Evolutionary conservation across 2,329 filamentous ascomycete genomes (phyloP).

Genomic region (Epichloe brachyelytri): DNA sequence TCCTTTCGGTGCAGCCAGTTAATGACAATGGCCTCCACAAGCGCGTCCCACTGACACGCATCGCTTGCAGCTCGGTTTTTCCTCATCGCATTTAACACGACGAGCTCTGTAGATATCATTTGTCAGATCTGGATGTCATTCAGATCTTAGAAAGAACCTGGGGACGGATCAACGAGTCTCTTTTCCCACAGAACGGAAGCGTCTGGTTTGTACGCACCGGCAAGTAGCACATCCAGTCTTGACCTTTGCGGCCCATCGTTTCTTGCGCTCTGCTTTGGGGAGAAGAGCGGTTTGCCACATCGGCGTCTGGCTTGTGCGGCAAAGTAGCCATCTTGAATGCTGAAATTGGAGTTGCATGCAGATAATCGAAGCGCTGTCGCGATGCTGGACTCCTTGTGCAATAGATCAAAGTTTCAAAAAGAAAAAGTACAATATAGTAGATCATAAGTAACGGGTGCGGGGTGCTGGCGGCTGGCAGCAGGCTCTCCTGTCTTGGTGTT

Average conservation of each 20-base stretch:
- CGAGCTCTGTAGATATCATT: background rate
- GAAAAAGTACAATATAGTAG: background rate
- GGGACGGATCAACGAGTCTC: background rate
- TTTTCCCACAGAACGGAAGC: background rate
- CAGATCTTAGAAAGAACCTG: background rate
- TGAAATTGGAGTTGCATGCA: background rate
- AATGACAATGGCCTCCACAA: constrained; percentile 1
- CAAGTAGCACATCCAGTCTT: constrained; percentile 6
- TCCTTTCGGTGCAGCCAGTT: background rate
- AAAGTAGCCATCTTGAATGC: background rate
- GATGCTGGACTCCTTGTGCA: background rate
- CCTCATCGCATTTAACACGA: constrained; percentile 3
- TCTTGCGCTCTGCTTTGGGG: background rate
- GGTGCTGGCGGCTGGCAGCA: too few species aligned
- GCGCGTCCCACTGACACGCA: background rate
- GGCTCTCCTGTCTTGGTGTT: background rate
- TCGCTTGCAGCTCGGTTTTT: constrained; percentile 2
- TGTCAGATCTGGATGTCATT: background rate
- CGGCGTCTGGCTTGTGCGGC: too few species aligned
- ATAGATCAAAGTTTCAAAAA: background rate
- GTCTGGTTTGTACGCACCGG: background rate
- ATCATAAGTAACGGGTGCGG: background rate
- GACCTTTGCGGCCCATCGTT: constrained; percentile 4
- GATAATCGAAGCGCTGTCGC: background rate
- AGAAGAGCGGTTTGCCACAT: background rate